Evolutionary conservation across 768 basidiomycete genomes (phyloP), one percentile per base, ranked within the genome.

Genomic region (Pleurotus tuber-regium): DNA sequence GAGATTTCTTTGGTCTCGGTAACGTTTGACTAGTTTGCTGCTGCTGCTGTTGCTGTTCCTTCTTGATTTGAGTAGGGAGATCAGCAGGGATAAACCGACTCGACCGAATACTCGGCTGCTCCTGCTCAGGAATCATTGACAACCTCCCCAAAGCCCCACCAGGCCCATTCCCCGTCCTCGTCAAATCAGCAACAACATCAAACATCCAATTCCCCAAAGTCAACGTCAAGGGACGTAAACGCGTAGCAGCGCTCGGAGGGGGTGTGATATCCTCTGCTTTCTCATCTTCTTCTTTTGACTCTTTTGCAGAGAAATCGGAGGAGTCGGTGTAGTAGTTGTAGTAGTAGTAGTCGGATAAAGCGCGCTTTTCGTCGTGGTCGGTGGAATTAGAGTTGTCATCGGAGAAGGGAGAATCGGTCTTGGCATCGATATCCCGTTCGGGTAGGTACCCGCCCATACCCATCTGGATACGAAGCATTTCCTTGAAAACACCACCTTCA

Each of bases 121-220:
- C 19, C 59, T 35, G 4, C 65, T 61, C 23, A 62, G 62, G 24
- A 52, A 48, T 48, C 46, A 48, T 48, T 12, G 46, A 48, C n/a
- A 48, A 24, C 8, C 46, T 29, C n/a, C 29, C 30, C 14, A 48
- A 10, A 3, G 46, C 46, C 11, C 31, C 46, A 10, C 46, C 46
- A 35, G 46, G 41, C n/a, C 41, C 38, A 21, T 46, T 42, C 42
- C 24, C 40, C 2, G 58, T 51, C 26, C 66, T 68, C 0, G 84
- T 83, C 16, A 90, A 67, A 41, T 88, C 87, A 0, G 81, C 76
- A 29, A 92, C 76, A 51, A 77, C 89, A 30, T 92, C 88, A 52
- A 89, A 79, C 89, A 91, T 90, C 90, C 90, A 92, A 56, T 81
- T 82, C n/a, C 84, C 83, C 19, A 86, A 69, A 0, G 86, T 82